phyloP scores from a whole-genome alignment of 2,329 filamentous ascomycete species.

The Talaromyces sp. region DNA sequence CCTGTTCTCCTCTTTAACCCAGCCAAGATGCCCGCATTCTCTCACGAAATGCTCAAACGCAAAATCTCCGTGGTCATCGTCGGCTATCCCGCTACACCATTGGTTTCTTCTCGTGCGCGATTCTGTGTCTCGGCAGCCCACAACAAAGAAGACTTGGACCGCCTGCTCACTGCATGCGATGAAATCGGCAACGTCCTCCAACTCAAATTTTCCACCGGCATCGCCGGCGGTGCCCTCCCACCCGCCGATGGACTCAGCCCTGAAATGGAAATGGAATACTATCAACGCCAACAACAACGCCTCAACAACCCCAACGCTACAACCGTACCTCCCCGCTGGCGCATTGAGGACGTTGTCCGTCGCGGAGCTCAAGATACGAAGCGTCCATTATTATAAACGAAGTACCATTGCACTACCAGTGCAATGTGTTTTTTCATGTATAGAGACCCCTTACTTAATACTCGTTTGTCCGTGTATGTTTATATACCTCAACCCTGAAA shows the following conservation, averaged over 20 bases:
- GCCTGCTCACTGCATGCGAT: conserved; percentile 82
- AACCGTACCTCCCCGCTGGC: conserved; percentile 71
- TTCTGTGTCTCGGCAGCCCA: conserved; percentile 96
- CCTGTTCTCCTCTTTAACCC: conserved; percentile 93
- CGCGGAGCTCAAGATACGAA: conserved; percentile 74
- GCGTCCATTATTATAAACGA: conserved; percentile 59
- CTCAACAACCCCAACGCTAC: conserved; percentile 37
- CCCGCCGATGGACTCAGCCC: conserved; percentile 67
- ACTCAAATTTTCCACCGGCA: conserved; percentile 93
- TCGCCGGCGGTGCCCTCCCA: conserved; percentile 80
- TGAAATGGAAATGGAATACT: conserved; percentile 69
- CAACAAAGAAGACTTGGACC: conserved; percentile 96
- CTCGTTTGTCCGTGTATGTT: conserved; percentile 4
- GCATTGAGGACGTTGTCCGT: conserved; percentile 68
- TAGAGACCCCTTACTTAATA: conserved; percentile 2
- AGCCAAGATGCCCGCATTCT: conserved; percentile 98
- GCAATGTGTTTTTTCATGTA: neutral
- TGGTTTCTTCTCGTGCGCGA: conserved; percentile 89
- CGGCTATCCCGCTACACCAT: conserved; percentile 90
- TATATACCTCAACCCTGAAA: neutral
- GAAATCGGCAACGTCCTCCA: conserved; percentile 89
- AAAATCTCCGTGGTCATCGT: conserved; percentile 98
- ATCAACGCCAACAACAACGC: conserved; percentile 42
- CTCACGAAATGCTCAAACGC: conserved; percentile 95
- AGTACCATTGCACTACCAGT: neutral